These are phyloP conservation scores for Rhodotorula sp. DNA, from an alignment of 1,284 basidiomycete genomes.

Conservation along the genomic window DNA sequence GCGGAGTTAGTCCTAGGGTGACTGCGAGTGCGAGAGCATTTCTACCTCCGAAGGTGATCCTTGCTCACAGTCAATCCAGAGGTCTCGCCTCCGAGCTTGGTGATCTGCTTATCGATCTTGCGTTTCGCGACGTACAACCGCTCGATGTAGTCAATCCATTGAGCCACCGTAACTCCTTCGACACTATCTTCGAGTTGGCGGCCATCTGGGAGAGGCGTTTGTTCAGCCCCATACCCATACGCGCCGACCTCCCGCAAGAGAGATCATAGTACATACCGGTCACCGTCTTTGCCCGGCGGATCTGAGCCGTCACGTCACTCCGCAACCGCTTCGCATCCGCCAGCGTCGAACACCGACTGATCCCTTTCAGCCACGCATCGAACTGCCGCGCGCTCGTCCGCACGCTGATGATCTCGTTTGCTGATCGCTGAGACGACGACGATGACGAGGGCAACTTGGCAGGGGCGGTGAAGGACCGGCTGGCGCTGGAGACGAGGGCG, in stretches of 20 bases:
- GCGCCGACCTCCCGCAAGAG: background rate
- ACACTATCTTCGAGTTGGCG: slow-evolving; percentile 63
- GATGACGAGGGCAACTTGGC: background rate
- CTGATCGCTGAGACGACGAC: background rate
- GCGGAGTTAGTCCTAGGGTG: no score
- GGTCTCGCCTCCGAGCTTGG: slow-evolving; percentile 65
- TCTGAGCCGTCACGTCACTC: slow-evolving; percentile 84
- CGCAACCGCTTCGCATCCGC: slow-evolving; percentile 84
- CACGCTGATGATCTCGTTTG: slow-evolving; percentile 44
- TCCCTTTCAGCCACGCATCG: slow-evolving; percentile 82
- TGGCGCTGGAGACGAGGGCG: background rate
- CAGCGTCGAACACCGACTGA: slow-evolving; percentile 74
- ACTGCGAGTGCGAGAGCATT: no score
- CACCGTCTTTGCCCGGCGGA: slow-evolving; percentile 68
- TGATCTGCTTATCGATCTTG: slow-evolving; percentile 80
- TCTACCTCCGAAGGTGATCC: background rate
- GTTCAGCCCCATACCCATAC: background rate
- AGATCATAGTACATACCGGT: slow-evolving; percentile 34
- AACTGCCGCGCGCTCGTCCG: slow-evolving; percentile 64
- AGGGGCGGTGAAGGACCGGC: background rate
- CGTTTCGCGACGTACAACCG: slow-evolving; percentile 82
- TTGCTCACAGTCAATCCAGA: background rate
- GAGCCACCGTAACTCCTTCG: slow-evolving; percentile 59
- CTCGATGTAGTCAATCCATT: slow-evolving; percentile 72
- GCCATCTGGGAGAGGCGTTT: slow-evolving; percentile 5